Evolutionary conservation across 2,329 filamentous ascomycete genomes (phyloP).

Genomic region (Alternaria dauci): DNA sequence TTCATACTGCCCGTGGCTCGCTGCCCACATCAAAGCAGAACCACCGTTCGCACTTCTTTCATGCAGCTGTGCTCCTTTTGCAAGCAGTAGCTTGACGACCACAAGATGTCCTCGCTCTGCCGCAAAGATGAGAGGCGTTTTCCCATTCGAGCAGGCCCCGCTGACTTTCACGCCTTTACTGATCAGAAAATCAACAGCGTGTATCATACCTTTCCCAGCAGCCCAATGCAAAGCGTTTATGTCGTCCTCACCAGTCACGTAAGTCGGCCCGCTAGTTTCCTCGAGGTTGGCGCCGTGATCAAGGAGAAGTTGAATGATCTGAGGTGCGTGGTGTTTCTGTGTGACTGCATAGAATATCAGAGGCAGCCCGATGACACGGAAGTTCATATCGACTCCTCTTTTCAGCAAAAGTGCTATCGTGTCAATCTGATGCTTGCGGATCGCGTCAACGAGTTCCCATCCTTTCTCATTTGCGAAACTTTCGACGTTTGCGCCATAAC

Average conservation of each 20-base stretch:
- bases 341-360: conserved; percentile 26
- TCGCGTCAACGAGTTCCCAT: conserved; percentile 24
- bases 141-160: conserved; percentile 17
- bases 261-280: conserved; percentile 6
- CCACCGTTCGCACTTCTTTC: conserved; percentile 20
- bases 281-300: conserved; percentile 26
- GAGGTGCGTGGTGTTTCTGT: conserved; percentile 5
- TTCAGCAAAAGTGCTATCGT: conserved; percentile 23
- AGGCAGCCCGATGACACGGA: conserved; percentile 10
- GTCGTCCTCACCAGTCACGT: not conserved
- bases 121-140: conserved; percentile 33
- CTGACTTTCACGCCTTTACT: conserved; percentile 27
- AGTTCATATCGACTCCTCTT: conserved; percentile 19
- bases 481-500: conserved; percentile 20
- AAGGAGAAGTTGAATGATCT: conserved; percentile 28
- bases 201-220: conserved; percentile 17
- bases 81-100: conserved; percentile 26
- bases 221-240: conserved; percentile 34
- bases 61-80: conserved; percentile 30
- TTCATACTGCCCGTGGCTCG: conserved; percentile 22
- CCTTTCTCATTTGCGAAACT: conserved; percentile 11
- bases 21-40: conserved; percentile 28
- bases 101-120: conserved; percentile 26
- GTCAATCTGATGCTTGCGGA: conserved; percentile 21
- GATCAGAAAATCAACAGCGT: conserved; percentile 30